Percentiles rank a stretch among this genome's conserved stretches.
Evolutionary conservation across 2,329 filamentous ascomycete genomes (phyloP).

Genomic region (Basipetospora chlamydospora): DNA sequence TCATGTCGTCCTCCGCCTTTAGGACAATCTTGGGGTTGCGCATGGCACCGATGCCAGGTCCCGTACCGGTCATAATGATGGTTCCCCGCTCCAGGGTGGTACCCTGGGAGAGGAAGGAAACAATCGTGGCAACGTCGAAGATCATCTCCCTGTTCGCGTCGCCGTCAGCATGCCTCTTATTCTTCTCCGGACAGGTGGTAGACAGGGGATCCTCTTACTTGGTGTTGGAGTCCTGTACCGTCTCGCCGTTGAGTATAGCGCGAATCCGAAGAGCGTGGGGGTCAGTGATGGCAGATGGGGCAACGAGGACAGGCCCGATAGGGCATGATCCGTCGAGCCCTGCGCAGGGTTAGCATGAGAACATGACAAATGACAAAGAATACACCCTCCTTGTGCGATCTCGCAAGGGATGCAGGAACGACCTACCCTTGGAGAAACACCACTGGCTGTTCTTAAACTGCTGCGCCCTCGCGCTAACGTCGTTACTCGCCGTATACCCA

Average conservation of each 20-base stretch:
- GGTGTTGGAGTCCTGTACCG: conserved; percentile 41
- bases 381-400: too few relatives aligned
- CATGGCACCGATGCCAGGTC: conserved; percentile 25
- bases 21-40: conserved; percentile 23
- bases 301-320: conserved; percentile 57
- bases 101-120: conserved; percentile 45
- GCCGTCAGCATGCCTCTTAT: neutral
- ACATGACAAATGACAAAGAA: neutral
- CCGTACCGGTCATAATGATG: conserved; percentile 51
- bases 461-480: conserved; percentile 70
- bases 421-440: conserved; percentile 48
- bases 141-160: conserved; percentile 33
- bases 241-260: conserved; percentile 45
- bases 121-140: conserved; percentile 43
- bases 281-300: conserved; percentile 35
- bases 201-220: conserved; percentile 15
- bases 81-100: conserved; percentile 50
- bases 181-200: neutral
- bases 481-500: conserved; percentile 63
- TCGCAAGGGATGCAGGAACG: neutral
- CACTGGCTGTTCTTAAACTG: conserved; percentile 54
- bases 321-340: conserved; percentile 63
- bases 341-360: neutral
- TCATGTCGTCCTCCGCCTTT: conserved; percentile 21
- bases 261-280: conserved; percentile 41